These are phyloP conservation scores for Raphanus hybrid DNA, from an alignment of 441 rosid genomes.

Conservation along the genomic window DNA sequence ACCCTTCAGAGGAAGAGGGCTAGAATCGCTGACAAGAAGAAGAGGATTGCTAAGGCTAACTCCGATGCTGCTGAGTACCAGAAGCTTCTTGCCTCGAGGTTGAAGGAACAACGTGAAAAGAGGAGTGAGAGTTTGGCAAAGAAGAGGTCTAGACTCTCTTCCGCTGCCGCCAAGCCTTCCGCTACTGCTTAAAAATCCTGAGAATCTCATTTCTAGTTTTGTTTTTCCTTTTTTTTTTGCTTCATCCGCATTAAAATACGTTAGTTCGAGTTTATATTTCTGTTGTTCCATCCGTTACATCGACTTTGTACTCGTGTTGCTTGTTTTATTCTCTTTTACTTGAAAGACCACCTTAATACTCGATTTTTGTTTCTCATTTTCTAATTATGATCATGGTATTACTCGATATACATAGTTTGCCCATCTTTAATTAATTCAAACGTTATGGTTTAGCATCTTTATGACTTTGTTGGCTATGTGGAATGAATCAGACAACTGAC, in stretches of 20 bases:
- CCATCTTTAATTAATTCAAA: background rate
- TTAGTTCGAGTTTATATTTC: constrained; percentile 17
- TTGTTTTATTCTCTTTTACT: constrained; percentile 6
- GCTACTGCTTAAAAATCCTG: constrained; percentile 38
- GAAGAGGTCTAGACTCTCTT: constrained; percentile 58
- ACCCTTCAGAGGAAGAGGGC: constrained; percentile 62
- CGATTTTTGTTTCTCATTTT: background rate
- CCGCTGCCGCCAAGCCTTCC: constrained; percentile 54
- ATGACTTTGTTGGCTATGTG: background rate
- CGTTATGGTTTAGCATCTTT: too few species aligned
- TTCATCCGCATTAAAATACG: background rate
- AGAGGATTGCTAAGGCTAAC: constrained; percentile 59
- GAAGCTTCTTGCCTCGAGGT: constrained; percentile 55
- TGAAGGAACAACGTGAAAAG: constrained; percentile 59
- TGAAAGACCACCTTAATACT: constrained; percentile 5
- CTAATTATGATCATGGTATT: background rate
- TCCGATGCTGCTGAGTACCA: constrained; percentile 64
- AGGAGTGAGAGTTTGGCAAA: constrained; percentile 65
- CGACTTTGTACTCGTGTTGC: background rate
- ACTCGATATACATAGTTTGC: background rate
- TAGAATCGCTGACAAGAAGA: constrained; percentile 59
- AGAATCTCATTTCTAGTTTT: constrained; percentile 21
- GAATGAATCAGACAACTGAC: background rate
- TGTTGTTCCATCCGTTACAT: background rate
- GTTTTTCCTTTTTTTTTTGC: background rate